These are phyloP conservation scores for Eimeria sp. DNA, from an alignment of 169 alveolate genomes.

Conservation along the genomic window DNA sequence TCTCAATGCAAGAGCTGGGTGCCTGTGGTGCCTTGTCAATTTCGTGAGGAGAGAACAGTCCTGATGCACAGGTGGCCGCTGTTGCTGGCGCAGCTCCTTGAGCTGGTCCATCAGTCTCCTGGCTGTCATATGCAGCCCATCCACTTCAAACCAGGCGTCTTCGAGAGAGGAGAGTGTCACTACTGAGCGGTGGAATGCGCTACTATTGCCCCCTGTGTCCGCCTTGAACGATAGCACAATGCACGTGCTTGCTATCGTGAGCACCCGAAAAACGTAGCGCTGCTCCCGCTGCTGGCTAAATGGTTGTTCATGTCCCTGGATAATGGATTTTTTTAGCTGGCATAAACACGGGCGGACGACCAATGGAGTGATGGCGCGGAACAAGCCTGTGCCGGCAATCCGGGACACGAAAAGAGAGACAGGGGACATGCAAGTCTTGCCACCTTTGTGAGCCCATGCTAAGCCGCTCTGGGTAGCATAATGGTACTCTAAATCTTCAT, in stretches of 20 bases:
- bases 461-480: constrained; percentile 1
- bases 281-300: constrained; percentile 29
- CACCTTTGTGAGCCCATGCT: constrained; percentile 39
- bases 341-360: constrained; percentile 1
- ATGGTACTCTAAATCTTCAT: constrained; percentile 35
- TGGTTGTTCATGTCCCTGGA: background rate
- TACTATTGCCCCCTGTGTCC: constrained; percentile 65
- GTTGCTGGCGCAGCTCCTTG: constrained; percentile 34
- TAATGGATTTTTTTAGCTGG: background rate
- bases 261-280: constrained; percentile 56
- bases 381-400: background rate
- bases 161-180: constrained; percentile 66
- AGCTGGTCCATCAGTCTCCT: constrained; percentile 12
- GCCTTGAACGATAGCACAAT: constrained; percentile 67
- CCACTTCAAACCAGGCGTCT: constrained; percentile 51
- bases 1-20: constrained; percentile 38
- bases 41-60: background rate
- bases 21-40: constrained; percentile 35
- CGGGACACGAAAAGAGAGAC: constrained; percentile 29
- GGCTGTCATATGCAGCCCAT: constrained; percentile 46
- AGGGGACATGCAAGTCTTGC: constrained; percentile 6
- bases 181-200: constrained; percentile 60
- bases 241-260: constrained; percentile 47
- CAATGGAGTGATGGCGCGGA: background rate
- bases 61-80: constrained; percentile 30